Base-by-base conservation (phyloP, 768 basidiomycete genomes). In the Lepiota brunneoincarnata region DNA sequence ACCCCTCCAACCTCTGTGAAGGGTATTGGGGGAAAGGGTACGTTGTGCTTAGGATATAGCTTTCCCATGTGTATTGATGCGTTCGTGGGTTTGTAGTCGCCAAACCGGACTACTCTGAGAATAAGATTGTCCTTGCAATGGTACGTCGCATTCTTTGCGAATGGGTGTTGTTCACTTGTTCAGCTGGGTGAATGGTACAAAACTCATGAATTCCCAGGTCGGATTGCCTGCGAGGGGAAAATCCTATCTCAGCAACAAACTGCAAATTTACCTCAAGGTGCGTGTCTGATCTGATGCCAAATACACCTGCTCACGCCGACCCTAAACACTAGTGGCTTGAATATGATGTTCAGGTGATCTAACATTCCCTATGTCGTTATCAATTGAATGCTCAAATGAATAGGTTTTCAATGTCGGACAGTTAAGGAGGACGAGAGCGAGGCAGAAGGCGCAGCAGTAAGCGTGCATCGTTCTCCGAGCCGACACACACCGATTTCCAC, bases 351-450 rank as follows among this genome's bases (percentile, higher is more conserved):
- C 91, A 93, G 78, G 92, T 87, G 57, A n/a, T 20, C 28, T 23
- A 20, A 35, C 21, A 21, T 54, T 24, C 10, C 4, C 21, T 51
- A 1, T 31, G 17, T n/a, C 24, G 37, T 12, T 3, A 41, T 18
- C 11, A n/a, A 20, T 9, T 24, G 45, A 18, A 24, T 36, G 47
- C 42, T 36, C 17, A 4, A 26, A 37, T 26, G 23, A n/a, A 37
- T 50, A 94, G 90, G 97, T 98, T 4, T 98, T 98, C 78, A 98
- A 99, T 65, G 97, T 98, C 24, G 97, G 96, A 5, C 96, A 98
- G 68, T 75, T 97, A 20, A 82, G 95, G 53, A 83, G 94, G 24
- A 88, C 89, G 1, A 84, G 94, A 58, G 96, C 96, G 14, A 81
- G 75, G 55, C 84, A 90, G 64, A 83, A 79, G 67, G 89, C 87